A percentile compares a stretch with the other conserved stretches of the same genome.
phyloP scores from a whole-genome alignment of 805 yeast genomes.

The Kuraishia cidri region DNA sequence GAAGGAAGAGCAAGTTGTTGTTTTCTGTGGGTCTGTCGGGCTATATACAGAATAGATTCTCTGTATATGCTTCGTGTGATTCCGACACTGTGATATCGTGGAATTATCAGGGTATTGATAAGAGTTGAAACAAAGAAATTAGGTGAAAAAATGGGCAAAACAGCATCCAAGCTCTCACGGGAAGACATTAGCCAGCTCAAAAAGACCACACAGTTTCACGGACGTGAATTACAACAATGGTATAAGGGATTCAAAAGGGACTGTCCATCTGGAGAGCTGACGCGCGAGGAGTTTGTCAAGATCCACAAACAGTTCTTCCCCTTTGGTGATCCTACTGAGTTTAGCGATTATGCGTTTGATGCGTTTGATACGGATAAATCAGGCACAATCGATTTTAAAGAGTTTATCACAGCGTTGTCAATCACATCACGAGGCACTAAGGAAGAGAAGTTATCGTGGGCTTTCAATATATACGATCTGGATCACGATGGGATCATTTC shows the following conservation, averaged over 20 bases:
- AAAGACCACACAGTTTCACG: conserved; percentile 83
- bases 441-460: conserved; percentile 79
- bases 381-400: conserved; percentile 84
- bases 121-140: no score
- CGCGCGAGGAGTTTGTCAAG: conserved; percentile 80
- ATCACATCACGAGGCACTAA: conserved; percentile 79
- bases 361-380: conserved; percentile 79
- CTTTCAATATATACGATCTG: conserved; percentile 90
- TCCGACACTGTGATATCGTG: no score
- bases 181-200: conserved; percentile 81
- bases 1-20: no score
- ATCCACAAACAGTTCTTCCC: conserved; percentile 97
- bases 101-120: no score
- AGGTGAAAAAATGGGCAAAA: conserved; percentile 72
- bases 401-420: conserved; percentile 81
- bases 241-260: conserved; percentile 92
- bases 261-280: conserved; percentile 84
- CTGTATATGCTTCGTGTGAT: no score
- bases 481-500: conserved; percentile 75
- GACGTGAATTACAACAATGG: conserved; percentile 96
- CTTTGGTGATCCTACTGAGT: conserved; percentile 92
- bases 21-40: no score
- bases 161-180: conserved; percentile 84
- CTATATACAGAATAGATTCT: no score
- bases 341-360: conserved; percentile 79